Base-by-base conservation (phyloP, 2,329 filamentous ascomycete genomes). In the Pseudocercospora cruenta region DNA sequence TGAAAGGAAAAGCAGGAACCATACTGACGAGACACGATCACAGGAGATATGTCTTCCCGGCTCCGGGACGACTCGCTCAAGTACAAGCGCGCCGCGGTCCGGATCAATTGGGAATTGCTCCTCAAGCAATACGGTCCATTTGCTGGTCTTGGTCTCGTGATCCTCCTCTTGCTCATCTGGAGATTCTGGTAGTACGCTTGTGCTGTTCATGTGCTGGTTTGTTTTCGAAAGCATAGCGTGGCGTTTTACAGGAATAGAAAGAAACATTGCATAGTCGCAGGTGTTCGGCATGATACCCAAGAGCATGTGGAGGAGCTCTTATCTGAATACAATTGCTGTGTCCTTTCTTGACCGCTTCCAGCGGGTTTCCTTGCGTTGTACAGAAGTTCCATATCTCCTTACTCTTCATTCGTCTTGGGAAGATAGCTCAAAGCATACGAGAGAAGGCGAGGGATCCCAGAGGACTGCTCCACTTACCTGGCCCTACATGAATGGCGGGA, bases 81-180 rank as follows among this genome's bases (percentile, higher is more conserved):
- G 82, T 99, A 99, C 82, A 88, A 91, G 76, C 90, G 91, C 77
- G 95, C 95, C 3, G 95, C 95, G 0, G 93, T 97, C 64, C 87
- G 91, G 77, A 99, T 99, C 79, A 99, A 99, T 80, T 99, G 95
- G 96, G 94, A 99, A 80, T 82, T 98, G 78, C 82, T 99, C 78
- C 72, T 98, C 68, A 97, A 97, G 85, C 94, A 97, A 82, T 99
- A 98, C 77, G 95, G 93, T 0, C 95, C 95, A 2, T 89, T 98
- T 80, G 94, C 87, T 28, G 92, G 86, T 2, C 82, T 98, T 65
- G 93, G 86, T 1, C 83, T 97, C 65, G 88, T 98, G 69, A 89
- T 98, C 67, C 78, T 98, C 62, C 79, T 97, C 69, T 93, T 98
- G 80, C 81, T 98, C 68, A 96, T 91, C 86, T 94, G 93, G 91